Base-by-base conservation (phyloP, 2,329 filamentous ascomycete genomes). In the Pleurostoma richardsiae region DNA sequence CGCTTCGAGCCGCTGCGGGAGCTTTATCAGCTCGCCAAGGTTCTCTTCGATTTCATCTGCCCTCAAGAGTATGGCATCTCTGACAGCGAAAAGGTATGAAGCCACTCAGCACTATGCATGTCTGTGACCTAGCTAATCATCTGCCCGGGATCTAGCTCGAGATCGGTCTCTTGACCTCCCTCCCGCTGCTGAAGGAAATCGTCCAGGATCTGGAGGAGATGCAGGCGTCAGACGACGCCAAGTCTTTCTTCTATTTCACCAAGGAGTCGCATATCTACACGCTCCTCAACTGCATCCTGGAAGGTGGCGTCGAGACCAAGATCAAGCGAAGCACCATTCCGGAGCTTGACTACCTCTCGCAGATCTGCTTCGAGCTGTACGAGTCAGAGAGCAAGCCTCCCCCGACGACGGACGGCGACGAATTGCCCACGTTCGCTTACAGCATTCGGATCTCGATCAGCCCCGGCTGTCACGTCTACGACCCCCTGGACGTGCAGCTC, bases 191-290 rank as follows among this genome's bases (percentile, higher is more conserved):
- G 41, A 95, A 95, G 65, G 94, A 99, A 68, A 96, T 99, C 57
- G 94, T 99, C 5, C 87, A 91, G 60, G 92, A 99, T 59, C 77
- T 99, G 3, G 95, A 99, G 70, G 91, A 97, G 67, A 90, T 97
- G 67, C 94, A 99, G 68, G 92, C 94, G 4, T 95, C 89, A 0
- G 86, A 92, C 45, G 88, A 95, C 55, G 90, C 91, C 40, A 96
- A 96, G 63, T 92, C 87, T 2, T 97, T 97, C 73, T 89, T 97
- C 69, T 99, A 99, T 71, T 99, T 99, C 67, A 99, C 94, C 53
- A 99, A 99, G 67, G 94, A 99, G 68, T 96, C 90, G 1, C 94
- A 99, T 65, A 96, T 99, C 53, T 99, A 99, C 71, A 99, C 94
- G 4, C 79, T 99, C 4, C 80, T 99, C 49, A 99, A 99, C 66